Evolutionary conservation across 1,284 basidiomycete genomes (phyloP).

Genomic region (Fomitopsis palustris): DNA sequence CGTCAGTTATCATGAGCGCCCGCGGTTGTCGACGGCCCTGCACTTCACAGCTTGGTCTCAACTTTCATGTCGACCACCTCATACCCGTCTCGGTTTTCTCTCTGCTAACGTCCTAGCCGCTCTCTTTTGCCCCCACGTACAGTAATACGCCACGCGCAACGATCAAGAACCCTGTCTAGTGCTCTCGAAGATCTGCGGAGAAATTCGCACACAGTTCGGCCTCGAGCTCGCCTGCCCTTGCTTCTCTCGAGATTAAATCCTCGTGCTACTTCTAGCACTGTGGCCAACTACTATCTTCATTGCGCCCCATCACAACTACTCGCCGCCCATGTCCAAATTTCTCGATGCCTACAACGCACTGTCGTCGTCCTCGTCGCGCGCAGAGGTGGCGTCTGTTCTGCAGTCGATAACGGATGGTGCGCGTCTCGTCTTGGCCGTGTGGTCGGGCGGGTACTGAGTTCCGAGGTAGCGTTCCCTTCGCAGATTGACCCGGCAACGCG

Average conservation of each 20-base stretch:
- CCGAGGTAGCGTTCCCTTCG: constrained; percentile 35
- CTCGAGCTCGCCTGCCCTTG: neutral
- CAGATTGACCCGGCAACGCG: constrained; percentile 42
- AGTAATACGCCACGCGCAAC: neutral
- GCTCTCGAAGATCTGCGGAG: constrained; percentile 1
- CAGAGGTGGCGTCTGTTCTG: constrained; percentile 43
- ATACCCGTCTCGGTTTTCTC: neutral
- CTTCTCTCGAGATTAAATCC: neutral
- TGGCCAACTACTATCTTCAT: neutral
- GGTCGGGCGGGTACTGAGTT: neutral
- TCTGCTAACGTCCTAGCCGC: neutral
- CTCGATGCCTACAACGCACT: constrained; percentile 43
- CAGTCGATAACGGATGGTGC: constrained; percentile 46
- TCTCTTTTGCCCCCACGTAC: neutral
- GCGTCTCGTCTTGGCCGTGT: constrained; percentile 8
- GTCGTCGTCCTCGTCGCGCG: constrained; percentile 39
- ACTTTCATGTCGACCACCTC: neutral
- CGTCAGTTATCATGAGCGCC: neutral
- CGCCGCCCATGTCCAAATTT: constrained; percentile 24
- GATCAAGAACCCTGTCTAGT: neutral
- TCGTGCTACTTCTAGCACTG: neutral
- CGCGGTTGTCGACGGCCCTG: neutral
- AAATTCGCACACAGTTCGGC: neutral
- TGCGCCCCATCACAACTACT: neutral
- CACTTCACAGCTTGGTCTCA: neutral